Base-by-base conservation (phyloP, 768 basidiomycete species). In the Suillus decipiens region DNA sequence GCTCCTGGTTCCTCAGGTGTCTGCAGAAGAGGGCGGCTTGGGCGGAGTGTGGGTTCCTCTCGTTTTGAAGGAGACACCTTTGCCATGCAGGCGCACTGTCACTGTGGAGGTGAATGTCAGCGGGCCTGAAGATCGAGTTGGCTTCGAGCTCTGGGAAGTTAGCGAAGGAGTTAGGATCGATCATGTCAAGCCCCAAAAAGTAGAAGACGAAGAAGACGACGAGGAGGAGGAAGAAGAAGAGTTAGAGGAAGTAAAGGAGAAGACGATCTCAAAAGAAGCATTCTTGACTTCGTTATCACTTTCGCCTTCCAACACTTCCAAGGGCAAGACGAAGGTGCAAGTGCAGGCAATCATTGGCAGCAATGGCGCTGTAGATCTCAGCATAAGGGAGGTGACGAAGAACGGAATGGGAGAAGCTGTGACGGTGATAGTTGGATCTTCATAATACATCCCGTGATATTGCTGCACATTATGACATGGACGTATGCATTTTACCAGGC, bases 121-220 rank as follows among this genome's bases (percentile, higher is more conserved):
- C 73, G 59, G 75, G 68, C 47, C 77, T 70, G 67, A 58, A 15
- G 59, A 60, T 15, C 73, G 63, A 61, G 77, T 91, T 48, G 86
- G 83, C 14, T 82, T 89, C 59, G 92, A 94, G 73, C 76, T 93
- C 33, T 92, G 90, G 89, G 91, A 94, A 71, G 86, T 87, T 19
- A 82, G 82, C 59, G 91, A 92, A 69, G 82, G 82, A 2, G 79
- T 92, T 64, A 83, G 84, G 62, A 72, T 88, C 22, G 89, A 90
- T 67, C 86, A 83, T 69, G 77, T 84, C 28, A 79, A 78, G 57
- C 79, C 79, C 3, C 78, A 80, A 5, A 81, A 81, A 65, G 65
- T 76, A 9, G 82, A 83, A 28, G 71, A 76, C 17, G 78, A 80
- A 11, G 82, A 81, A 2, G 80, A 79, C 3, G 83, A 81, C 9